Evolutionary conservation across 1,284 basidiomycete species (phyloP).

Genomic region (Sphagnurus paluster): DNA sequence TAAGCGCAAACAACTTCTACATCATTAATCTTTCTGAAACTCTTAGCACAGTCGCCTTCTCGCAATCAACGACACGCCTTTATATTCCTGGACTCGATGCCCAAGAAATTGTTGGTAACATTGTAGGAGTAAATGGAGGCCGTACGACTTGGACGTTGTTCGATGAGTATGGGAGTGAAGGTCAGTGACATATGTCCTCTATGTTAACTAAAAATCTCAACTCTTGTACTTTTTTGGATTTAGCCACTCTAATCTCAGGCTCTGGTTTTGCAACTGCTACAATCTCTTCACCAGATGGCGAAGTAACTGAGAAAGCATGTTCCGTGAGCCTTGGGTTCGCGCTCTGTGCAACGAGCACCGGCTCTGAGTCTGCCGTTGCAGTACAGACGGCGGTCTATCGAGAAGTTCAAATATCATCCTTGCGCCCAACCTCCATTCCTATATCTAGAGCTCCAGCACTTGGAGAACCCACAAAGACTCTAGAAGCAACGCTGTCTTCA

Average conservation of each 20-base stretch:
- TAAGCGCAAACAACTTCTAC: neutral
- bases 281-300: neutral
- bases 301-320: neutral
- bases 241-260: slow-evolving; percentile 4
- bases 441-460: neutral
- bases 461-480: neutral
- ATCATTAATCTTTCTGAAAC: neutral
- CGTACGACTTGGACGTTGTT: slow-evolving; percentile 8
- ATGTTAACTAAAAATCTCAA: neutral
- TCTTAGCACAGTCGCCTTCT: neutral
- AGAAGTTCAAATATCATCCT: neutral
- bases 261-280: slow-evolving; percentile 1
- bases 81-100: slow-evolving; percentile 7
- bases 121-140: slow-evolving; percentile 5
- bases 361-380: slow-evolving; percentile 3
- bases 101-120: slow-evolving; percentile 4
- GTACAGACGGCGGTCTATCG: slow-evolving; percentile 5
- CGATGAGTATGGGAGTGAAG: neutral
- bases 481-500: neutral
- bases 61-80: slow-evolving; percentile 3
- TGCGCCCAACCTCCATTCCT: neutral
- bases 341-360: slow-evolving; percentile 7
- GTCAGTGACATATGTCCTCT: neutral
- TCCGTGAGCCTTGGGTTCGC: slow-evolving; percentile 5
- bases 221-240: neutral